phyloP scores from a whole-genome alignment of 2,329 filamentous ascomycete species.

The Penicillium sp. region DNA sequence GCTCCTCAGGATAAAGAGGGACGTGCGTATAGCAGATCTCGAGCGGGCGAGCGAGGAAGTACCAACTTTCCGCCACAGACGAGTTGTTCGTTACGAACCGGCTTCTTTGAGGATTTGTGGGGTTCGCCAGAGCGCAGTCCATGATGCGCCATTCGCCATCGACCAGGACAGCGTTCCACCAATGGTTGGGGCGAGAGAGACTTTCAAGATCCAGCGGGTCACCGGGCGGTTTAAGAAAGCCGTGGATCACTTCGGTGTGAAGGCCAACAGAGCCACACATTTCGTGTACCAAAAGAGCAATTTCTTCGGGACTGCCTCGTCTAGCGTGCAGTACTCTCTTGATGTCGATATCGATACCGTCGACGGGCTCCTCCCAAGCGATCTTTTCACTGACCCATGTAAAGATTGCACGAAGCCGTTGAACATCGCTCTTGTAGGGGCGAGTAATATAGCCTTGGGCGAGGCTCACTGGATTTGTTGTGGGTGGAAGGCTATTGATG shows the following conservation, averaged over 20 bases:
- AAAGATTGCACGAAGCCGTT: conserved; percentile 88
- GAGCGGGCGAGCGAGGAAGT: conserved; percentile 83
- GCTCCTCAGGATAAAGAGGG: conserved; percentile 77
- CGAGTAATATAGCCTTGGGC: conserved; percentile 90
- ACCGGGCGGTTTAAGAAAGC: conserved; percentile 86
- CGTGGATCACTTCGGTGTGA: conserved; percentile 78
- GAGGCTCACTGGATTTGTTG: conserved; percentile 73
- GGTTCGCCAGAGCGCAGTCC: conserved; percentile 86
- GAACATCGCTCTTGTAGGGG: conserved; percentile 89
- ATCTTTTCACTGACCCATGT: conserved; percentile 97
- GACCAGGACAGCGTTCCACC: conserved; percentile 92
- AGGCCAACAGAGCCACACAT: conserved; percentile 92
- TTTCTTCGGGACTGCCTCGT: conserved; percentile 81
- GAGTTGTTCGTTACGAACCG: conserved; percentile 70
- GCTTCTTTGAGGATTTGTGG: conserved; percentile 76
- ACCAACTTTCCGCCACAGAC: conserved; percentile 76
- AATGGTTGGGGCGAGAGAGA: conserved; percentile 87
- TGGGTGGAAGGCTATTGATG: conserved; percentile 73
- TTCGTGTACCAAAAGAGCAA: conserved; percentile 78
- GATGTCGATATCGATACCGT: conserved; percentile 71
- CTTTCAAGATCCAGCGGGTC: conserved; percentile 75
- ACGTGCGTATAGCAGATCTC: conserved; percentile 96
- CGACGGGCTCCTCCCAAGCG: conserved; percentile 90
- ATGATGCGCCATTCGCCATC: conserved; percentile 96
- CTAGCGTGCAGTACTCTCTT: conserved; percentile 77